Base-by-base conservation (phyloP, 2,329 filamentous ascomycete species). In the Emericellopsis cladophorae region DNA sequence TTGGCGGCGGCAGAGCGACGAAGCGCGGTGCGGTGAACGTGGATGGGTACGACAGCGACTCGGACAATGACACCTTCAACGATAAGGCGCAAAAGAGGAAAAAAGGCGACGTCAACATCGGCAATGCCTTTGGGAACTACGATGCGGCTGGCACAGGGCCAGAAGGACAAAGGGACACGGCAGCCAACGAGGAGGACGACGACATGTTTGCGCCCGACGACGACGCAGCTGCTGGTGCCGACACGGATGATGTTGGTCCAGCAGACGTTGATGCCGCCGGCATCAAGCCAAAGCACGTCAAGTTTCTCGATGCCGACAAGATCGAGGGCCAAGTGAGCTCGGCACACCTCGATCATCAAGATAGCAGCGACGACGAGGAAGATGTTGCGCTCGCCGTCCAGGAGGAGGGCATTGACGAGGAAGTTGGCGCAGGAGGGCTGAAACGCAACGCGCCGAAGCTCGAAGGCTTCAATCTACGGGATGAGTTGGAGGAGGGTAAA, bases 1-100 rank as follows among this genome's bases (percentile, higher is more conserved):
- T 96, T 48, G 88, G 89, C 14, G 84, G 81, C 2, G 72, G 77
- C 15, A 76, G 76, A 2, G 77, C 79, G 9, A 85, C 87, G 1
- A 95, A 95, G 59, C 85, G 92, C 46, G 90, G 90, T 49, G 92
- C 90, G 0, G 85, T 98, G 42, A 95, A 96, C 54, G 79, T 98
- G 33, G 92, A 96, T 54, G 92, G 92, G 39, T 98, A 96, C 64
- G 90, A 96, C 51, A 92, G 84, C 9, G 92, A 98, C 61, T 94
- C 90, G 3, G 77, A 83, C 40, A 90, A 93, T 48, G 92, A 96
- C 55, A 88, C 84, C 36, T 93, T 95, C 58, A 76, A 92, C 50
- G 74, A 74, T 26, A 76, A 84, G 40, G 82, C 84, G 6, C 77
- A 80, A 44, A 72, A 72, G 42, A 74, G 70, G 47, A 65, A 62